phyloP scores from a whole-genome alignment of 441 rosid species.

The Euphorbia schlechtendalii region DNA sequence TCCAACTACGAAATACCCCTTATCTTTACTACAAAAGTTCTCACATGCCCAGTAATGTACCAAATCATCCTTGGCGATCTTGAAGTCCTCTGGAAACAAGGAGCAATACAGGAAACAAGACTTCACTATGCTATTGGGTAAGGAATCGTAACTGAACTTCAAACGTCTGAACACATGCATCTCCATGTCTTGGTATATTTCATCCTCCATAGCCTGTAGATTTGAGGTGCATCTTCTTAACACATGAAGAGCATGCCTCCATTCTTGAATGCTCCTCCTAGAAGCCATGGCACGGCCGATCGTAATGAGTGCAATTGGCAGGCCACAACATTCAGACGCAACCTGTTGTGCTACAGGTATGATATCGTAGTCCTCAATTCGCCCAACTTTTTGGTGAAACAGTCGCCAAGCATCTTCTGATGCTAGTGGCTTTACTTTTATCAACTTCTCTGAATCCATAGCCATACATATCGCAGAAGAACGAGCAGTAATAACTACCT shows the following conservation, averaged over 20 bases:
- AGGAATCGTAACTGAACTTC: neutral
- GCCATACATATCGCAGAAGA: no score
- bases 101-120: neutral
- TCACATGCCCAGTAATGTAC: neutral
- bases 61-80: neutral
- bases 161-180: neutral
- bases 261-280: neutral
- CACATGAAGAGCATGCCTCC: neutral
- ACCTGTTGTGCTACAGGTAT: neutral
- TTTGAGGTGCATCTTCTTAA: neutral
- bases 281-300: neutral
- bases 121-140: neutral
- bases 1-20: neutral
- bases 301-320: neutral
- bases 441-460: no score
- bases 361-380: neutral
- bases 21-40: neutral
- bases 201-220: neutral
- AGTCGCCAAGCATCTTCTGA: constrained; percentile 22
- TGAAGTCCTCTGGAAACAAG: neutral
- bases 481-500: no score
- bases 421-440: constrained; percentile 27
- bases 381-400: neutral
- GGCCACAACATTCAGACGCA: neutral
- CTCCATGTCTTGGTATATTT: no score